Evolutionary conservation across 2,329 filamentous ascomycete species (phyloP), one percentile per base, ranked within the genome.

Genomic region (Colletotrichum higginsianum): DNA sequence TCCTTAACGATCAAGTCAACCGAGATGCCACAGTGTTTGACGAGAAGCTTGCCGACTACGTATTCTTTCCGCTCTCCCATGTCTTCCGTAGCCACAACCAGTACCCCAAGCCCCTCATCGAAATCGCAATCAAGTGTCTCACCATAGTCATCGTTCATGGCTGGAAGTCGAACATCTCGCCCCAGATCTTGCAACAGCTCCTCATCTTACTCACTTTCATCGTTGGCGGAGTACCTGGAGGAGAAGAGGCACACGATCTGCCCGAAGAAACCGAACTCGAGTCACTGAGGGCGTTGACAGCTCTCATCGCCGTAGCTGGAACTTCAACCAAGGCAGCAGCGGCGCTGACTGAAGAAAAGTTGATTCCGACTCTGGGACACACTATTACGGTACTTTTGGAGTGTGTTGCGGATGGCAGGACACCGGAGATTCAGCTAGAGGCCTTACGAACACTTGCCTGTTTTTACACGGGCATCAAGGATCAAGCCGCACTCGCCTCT

Each of bases 51-150:
- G 94, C 95, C 16, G 95, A 98, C 84, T 99, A 98, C 85, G 89
- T 93, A 78, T 98, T 98, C 85, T 98, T 98, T 74, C 96, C 96
- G 0, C 85, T 99, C 0, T 95, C 94, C 0, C 93, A 96, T 76
- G 90, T 98, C 49, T 92, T 99, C 76, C 92, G 94, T 70, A 88
- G 91, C 73, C 92, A 94, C 75, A 89, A 93, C 73, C 86, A 88
- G 58, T 90, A 95, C 65, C 91, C 95, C 0, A 88, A 93, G 57
- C 88, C 88, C 46, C 85, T 94, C 50, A 84, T 96, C 9, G 96
- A 99, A 79, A 82, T 93, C 53, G 91, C 92, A 40, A 86, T 98
- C 56, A 90, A 91, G 79, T 96, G 93, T 75, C 84, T 98, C 44
- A 87, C 89, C 13, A 84, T 94, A 18, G 86, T 99, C 38, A 87